phyloP scores from a whole-genome alignment of 441 rosid genomes.

The Populus hybrid region DNA sequence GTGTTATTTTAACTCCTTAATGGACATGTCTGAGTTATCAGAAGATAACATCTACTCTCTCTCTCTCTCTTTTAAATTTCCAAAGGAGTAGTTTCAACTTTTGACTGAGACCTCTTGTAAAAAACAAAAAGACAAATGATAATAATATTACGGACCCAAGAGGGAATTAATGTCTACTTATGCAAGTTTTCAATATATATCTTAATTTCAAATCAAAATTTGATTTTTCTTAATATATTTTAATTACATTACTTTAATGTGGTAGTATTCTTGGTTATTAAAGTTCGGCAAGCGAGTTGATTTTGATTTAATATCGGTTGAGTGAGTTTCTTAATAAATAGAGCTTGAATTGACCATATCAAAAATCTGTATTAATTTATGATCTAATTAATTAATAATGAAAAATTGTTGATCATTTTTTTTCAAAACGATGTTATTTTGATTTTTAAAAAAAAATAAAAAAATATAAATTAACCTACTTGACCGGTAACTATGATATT shows the following conservation, averaged over 20 bases:
- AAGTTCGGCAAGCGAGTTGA: rapidly evolving
- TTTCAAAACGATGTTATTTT: too few species aligned
- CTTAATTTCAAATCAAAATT: background rate
- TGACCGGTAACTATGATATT: too few species aligned
- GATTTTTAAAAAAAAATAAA: too few species aligned
- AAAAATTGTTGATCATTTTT: too few species aligned
- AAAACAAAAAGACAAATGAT: background rate
- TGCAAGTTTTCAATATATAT: background rate
- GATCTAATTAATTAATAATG: too few species aligned
- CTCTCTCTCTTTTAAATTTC: background rate
- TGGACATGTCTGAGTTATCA: background rate
- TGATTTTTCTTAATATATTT: too few species aligned
- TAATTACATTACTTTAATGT: background rate
- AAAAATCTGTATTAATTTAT: too few species aligned
- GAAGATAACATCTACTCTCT: background rate
- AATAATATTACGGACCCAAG: too few species aligned
- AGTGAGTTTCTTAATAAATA: background rate
- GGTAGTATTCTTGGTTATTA: background rate
- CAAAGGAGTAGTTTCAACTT: background rate
- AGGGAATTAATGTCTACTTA: too few species aligned
- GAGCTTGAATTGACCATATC: too few species aligned
- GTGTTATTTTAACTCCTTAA: background rate
- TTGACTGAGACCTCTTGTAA: background rate
- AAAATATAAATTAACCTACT: too few species aligned
- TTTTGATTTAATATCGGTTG: background rate